Evolutionary conservation across 176 grass and related monocot species (phyloP), one percentile per base, ranked within the genome.

Genomic region (Dactylis glomerata): DNA sequence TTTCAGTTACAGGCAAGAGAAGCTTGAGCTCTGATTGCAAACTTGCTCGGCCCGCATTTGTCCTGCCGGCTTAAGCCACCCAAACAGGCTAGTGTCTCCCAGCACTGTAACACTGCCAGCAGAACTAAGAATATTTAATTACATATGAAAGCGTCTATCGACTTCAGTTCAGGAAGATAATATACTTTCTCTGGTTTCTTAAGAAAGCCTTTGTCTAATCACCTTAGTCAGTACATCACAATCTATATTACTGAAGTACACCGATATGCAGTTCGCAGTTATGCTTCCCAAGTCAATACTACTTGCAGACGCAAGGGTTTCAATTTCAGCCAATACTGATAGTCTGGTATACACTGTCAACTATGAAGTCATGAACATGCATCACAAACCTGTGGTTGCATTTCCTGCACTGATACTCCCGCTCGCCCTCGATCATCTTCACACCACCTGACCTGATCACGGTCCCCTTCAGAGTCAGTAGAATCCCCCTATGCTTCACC

Each of bases 391-490:
- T 93, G 78, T 14, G 0, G 62, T 85, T 92, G 91, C 96, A 98
- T 81, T 95, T 95, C 78, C 73, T 98, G 78, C 96, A 98, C 50
- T 87, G 83, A 66, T 95, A 98, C n/a, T 22, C 0, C 42, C 91
- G 81, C 84, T 93, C 83, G 7, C 88, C 90, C 78, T 98, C 96
- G 4, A 95, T 98, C 96, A 98, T 94, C 84, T 95, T 98, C 66
- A 92, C 88, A 15, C 91, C 77, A 23, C 91, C 93, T 31, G 93
- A 94, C 42, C 91, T 88, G 56, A 95, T 93, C 46, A 98, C 89
- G 12, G 93, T 98, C 52, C 96, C 93, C 74, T 95, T 95, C 45
- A 98, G 28, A 24, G 92, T 90, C 71, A 98, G 82, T 52, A 98
- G 84, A 40, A 83, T 89, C 47, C 84, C 78, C 59, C 86, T 91